These are phyloP conservation scores for Agrocybe praecox DNA, from an alignment of 768 basidiomycete genomes.

Conservation along the genomic window DNA sequence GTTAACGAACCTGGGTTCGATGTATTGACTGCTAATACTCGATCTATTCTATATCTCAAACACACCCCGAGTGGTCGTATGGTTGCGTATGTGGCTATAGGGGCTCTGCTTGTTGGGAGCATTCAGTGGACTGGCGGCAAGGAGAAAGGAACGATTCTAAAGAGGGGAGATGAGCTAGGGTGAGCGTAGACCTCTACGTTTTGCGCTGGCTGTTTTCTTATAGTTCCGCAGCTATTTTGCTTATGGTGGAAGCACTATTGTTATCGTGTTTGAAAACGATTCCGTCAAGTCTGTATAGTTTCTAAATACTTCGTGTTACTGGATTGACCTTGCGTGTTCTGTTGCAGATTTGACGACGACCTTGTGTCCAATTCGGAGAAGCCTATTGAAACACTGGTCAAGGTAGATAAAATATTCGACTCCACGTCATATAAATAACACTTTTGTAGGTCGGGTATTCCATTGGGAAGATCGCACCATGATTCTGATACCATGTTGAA, in stretches of 20 bases:
- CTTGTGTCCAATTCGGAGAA: constrained; percentile 53
- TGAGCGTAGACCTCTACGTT: constrained; percentile 14
- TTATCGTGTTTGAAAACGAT: constrained; percentile 59
- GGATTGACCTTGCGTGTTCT: background rate
- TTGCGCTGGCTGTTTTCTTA: background rate
- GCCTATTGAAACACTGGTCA: constrained; percentile 69
- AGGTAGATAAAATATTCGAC: constrained; percentile 34
- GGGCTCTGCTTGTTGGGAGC: constrained; percentile 80
- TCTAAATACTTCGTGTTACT: no score
- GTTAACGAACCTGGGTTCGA: constrained; percentile 67
- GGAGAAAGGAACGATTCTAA: constrained; percentile 42
- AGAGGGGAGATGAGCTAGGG: constrained; percentile 69
- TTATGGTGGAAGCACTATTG: constrained; percentile 79
- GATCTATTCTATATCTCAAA: constrained; percentile 56
- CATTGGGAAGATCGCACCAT: constrained; percentile 28
- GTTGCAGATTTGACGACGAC: constrained; percentile 59
- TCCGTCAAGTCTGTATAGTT: constrained; percentile 40
- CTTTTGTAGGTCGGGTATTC: constrained; percentile 33
- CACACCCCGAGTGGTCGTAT: constrained; percentile 45
- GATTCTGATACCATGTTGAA: background rate
- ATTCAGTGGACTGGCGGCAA: constrained; percentile 65
- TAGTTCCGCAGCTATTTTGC: constrained; percentile 52
- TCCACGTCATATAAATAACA: background rate
- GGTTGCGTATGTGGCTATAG: constrained; percentile 74
- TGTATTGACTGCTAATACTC: constrained; percentile 66